phyloP scores from a whole-genome alignment of 2,329 filamentous ascomycete genomes.

The Epicoccum nigrum region DNA sequence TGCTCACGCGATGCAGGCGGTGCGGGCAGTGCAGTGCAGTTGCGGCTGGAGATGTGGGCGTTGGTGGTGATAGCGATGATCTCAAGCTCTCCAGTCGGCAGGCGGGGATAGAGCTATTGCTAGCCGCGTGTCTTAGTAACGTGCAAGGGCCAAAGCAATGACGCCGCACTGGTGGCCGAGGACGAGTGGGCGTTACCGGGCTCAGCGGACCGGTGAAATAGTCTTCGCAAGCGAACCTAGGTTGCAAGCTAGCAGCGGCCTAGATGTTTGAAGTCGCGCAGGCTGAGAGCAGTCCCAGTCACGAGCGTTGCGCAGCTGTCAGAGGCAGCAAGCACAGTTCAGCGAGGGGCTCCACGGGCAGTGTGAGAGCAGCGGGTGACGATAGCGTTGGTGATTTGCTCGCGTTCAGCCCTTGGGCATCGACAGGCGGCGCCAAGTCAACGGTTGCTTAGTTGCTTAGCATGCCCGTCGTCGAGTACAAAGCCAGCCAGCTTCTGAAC shows the following conservation, averaged over 20 bases:
- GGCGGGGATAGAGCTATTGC: constrained; percentile 34
- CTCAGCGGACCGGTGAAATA: constrained; percentile 37
- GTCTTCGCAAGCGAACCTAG: constrained; percentile 30
- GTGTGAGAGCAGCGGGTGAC: constrained; percentile 7
- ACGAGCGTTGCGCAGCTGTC: constrained; percentile 16
- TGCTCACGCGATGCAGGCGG: constrained; percentile 24
- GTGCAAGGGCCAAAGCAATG: constrained; percentile 24
- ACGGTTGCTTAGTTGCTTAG: constrained; percentile 17
- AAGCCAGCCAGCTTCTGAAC: constrained; percentile 17
- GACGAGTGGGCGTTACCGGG: constrained; percentile 23
- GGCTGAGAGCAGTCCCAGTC: constrained; percentile 11
- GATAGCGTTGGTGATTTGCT: constrained; percentile 8
- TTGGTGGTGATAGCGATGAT: constrained; percentile 33
- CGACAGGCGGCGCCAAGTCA: constrained; percentile 15
- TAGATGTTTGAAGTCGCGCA: constrained; percentile 10
- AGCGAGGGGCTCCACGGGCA: constrained; percentile 6
- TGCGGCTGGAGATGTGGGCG: constrained; percentile 18
- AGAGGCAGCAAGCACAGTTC: constrained; percentile 13
- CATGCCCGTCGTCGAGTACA: constrained; percentile 5
- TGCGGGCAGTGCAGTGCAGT: constrained; percentile 27
- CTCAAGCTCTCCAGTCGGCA: constrained; percentile 28
- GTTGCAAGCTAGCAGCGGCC: constrained; percentile 18
- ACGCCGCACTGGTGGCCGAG: constrained; percentile 24
- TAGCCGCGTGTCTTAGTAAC: constrained; percentile 35
- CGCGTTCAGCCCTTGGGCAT: constrained; percentile 7